Base-by-base conservation (phyloP, 176 grass and related monocot genomes). In the Oryza meridionalis region DNA sequence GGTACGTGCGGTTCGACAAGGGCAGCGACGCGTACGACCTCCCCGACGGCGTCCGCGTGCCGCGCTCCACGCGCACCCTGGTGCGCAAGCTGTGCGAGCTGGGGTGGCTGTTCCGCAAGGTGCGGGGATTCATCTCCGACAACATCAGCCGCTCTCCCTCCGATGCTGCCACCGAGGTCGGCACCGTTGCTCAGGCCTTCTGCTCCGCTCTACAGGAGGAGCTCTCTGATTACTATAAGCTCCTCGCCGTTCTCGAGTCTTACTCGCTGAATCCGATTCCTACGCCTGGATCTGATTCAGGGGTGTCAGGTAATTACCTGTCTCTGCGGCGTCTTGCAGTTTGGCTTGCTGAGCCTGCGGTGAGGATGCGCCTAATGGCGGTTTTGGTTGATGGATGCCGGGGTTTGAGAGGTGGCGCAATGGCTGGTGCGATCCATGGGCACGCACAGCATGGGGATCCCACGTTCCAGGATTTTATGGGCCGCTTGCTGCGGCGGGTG, bases 121-220 rank as follows among this genome's bases (percentile, higher is more conserved):
- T 98, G 21, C 90, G 93, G 74, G 76, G 88, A 7, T 98, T 91
- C 85, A 91, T 98, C 22, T 86, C 86, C 3, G 92, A 93, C 19
- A 93, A 84, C 46, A 86, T 85, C 24, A 88, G 73, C 70, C 75
- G 70, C 44, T 79, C 89, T 40, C 92, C 90, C 14, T 91, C 88
- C 8, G 72, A 85, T 65, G 64, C 53, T 43, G 82, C 76, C 81
- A 84, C 90, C 2, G 92, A 92, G 77, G 85, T 93, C 15, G 95
- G 92, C 14, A 98, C 92, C 1, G 84, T 98, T 8, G 87, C 90
- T 1, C 92, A 98, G 72, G 95, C 95, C 1, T 98, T 95, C 80
- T 98, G 92, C 77, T 95, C 95, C 0, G 95, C 95, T 24, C 89
- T 98, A 1, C 90, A 95, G 76, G 88, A 98, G 66, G 96, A 98